These are phyloP conservation scores for Opeltia flavorubescens DNA, from an alignment of 495 filamentous ascomycete genomes.

Conservation along the genomic window DNA sequence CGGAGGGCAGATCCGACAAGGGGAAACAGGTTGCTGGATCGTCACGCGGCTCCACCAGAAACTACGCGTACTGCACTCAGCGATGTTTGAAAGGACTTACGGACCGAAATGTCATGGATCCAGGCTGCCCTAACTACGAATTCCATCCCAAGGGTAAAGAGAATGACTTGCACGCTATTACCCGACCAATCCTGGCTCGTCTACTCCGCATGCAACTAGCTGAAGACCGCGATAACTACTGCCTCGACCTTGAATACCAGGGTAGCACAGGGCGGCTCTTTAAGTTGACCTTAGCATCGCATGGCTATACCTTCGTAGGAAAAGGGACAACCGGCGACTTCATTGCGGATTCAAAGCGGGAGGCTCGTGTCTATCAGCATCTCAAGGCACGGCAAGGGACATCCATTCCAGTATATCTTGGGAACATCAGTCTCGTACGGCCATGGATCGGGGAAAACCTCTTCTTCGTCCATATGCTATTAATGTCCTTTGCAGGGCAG, in stretches of 20 bases:
- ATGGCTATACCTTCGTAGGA: background rate
- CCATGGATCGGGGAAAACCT: background rate
- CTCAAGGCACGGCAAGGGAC: background rate
- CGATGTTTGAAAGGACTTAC: no score
- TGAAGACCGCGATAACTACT: no score
- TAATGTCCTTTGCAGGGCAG: background rate
- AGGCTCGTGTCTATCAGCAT: background rate
- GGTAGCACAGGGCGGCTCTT: background rate
- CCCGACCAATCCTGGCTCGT: no score
- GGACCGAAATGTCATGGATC: no score
- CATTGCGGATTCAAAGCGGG: background rate
- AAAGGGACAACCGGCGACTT: background rate
- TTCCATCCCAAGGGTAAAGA: no score
- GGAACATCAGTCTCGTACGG: background rate
- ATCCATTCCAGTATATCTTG: background rate
- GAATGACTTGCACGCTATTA: no score
- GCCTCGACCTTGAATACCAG: background rate
- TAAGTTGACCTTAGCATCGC: background rate
- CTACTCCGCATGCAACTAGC: no score
- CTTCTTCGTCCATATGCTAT: background rate
- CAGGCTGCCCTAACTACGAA: no score
- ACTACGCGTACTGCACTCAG: no score
- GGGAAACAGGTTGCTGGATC: no score
- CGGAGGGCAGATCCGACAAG: no score
- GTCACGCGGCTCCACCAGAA: no score